These are phyloP conservation scores for Trichoderma sp. DNA, from an alignment of 2,329 filamentous ascomycete species.

Conservation along the genomic window DNA sequence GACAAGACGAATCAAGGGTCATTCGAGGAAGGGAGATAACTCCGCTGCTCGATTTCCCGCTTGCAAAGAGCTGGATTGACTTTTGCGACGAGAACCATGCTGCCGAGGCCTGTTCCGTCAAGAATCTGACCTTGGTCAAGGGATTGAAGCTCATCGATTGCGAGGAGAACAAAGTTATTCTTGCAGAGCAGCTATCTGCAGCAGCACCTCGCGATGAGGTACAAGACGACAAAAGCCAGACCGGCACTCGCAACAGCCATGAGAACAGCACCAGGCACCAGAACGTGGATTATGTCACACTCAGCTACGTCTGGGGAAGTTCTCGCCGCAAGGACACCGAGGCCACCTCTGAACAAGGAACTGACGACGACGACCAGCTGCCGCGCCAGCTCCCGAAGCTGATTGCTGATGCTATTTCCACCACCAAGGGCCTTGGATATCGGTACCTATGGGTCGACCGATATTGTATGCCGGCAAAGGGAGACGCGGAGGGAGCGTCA, in stretches of 20 bases:
- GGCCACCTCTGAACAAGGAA: not conserved
- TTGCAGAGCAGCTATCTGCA: slow-evolving; percentile 30
- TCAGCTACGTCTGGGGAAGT: slow-evolving; percentile 40
- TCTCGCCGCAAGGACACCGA: not conserved
- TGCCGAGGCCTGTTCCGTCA: slow-evolving; percentile 28
- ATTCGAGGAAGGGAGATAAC: slow-evolving; percentile 38
- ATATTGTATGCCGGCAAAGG: slow-evolving; percentile 36
- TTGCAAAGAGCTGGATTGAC: slow-evolving; percentile 39
- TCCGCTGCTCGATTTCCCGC: slow-evolving; percentile 32
- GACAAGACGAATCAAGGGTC: not conserved
- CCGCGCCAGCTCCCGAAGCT: slow-evolving; percentile 34
- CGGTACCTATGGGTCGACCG: slow-evolving; percentile 43
- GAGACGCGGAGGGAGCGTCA: slow-evolving; percentile 25
- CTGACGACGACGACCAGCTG: slow-evolving; percentile 22
- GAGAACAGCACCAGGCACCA: slow-evolving; percentile 22
- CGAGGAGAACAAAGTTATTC: slow-evolving; percentile 32
- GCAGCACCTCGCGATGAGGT: not conserved
- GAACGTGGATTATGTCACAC: slow-evolving; percentile 35
- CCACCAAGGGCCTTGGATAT: slow-evolving; percentile 37
- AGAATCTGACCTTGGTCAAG: slow-evolving; percentile 24
- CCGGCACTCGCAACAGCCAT: not conserved
- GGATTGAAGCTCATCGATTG: slow-evolving; percentile 39
- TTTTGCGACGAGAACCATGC: slow-evolving; percentile 37
- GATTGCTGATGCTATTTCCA: slow-evolving; percentile 37
- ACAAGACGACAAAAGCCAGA: not conserved